Percentiles rank a stretch among this genome's conserved stretches.
Conservation (phyloP, 1,139 yeast species). For the Taphrina betulina region DNA sequence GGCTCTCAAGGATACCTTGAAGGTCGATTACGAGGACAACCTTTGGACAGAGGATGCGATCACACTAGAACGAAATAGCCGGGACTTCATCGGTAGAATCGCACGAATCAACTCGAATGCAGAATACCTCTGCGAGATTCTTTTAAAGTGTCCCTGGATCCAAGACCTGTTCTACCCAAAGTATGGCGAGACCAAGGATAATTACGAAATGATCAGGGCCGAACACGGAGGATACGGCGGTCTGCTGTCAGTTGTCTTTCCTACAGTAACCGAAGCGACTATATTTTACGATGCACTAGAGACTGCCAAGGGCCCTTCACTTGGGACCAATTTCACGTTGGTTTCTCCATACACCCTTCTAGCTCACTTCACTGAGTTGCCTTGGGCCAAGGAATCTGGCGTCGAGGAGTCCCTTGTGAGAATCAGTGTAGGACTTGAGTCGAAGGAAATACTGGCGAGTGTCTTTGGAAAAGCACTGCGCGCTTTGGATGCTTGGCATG, state of each 20-base stretch:
- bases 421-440: slow-evolving; percentile 70
- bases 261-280: slow-evolving; percentile 63
- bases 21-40: slow-evolving; percentile 64
- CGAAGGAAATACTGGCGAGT: slow-evolving; percentile 3
- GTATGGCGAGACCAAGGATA: slow-evolving; percentile 52
- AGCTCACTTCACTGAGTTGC: slow-evolving; percentile 83
- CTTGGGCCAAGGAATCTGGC: slow-evolving; percentile 80
- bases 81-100: slow-evolving; percentile 77
- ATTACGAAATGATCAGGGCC: slow-evolving; percentile 71
- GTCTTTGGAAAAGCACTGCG: slow-evolving; percentile 25
- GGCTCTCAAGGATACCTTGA: slow-evolving; percentile 53
- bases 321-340: slow-evolving; percentile 90
- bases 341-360: slow-evolving; percentile 89
- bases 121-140: slow-evolving; percentile 51
- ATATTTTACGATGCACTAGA: slow-evolving; percentile 71
- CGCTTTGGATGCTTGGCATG: slow-evolving; percentile 15
- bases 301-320: slow-evolving; percentile 87
- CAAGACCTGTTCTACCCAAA: slow-evolving; percentile 72
- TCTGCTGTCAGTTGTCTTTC: slow-evolving; percentile 71
- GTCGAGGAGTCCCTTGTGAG: slow-evolving; percentile 78
- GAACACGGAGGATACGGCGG: slow-evolving; percentile 91
- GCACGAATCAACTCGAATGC: slow-evolving; percentile 66
- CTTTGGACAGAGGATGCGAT: slow-evolving; percentile 95
- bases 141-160: slow-evolving; percentile 48
- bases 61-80: slow-evolving; percentile 84